Base-by-base conservation (phyloP, 2,329 filamentous ascomycete genomes). In the Colletotrichum melonis region DNA sequence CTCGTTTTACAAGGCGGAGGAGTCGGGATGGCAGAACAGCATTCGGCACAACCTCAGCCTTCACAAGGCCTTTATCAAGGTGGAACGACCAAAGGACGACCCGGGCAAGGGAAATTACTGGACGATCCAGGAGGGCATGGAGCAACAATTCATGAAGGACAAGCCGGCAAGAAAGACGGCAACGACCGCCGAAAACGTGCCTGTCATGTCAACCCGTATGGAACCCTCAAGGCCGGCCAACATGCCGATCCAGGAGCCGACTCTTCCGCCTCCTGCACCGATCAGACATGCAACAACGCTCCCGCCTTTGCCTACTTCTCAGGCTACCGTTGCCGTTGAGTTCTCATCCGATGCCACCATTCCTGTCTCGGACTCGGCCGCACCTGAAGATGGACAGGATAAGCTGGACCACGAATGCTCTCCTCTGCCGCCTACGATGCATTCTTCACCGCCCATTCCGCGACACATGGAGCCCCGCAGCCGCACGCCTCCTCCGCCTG, bases 81-180 rank as follows among this genome's bases (percentile, higher is more conserved):
- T 97, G 80, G 95, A 98, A 82, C 91, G 97, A 72, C 95, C 95
- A 70, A 98, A 98, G 87, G 95, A 98, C 80, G 97, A 98, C 79
- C 95, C 96, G 3, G 97, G 97, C 78, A 98, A 98, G 84, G 97
- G 97, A 56, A 96, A 98, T 83, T 98, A 98, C 85, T 98, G 97
- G 97, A 91, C 92, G 56, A 98, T 99, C 78, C 92, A 95, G 79
- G 88, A 92, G n/a, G 96, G 96, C 22, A 94, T 94, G 85, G 97
- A 98, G 85, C 89, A 91, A 74, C 92, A 95, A 76, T 98, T 98
- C 81, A 89, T 97, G 83, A 97, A 96, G 83, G 94, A 97, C 80
- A 98, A 96, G 87, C 89, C 92, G 6, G 83, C 87, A 24, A 88
- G 92, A 75, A 92, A 92, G 80, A 82, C 85, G 69, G 86, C 84